Base-by-base conservation (phyloP, 805 yeast species). In the Wickerhamomyces mucosus region DNA sequence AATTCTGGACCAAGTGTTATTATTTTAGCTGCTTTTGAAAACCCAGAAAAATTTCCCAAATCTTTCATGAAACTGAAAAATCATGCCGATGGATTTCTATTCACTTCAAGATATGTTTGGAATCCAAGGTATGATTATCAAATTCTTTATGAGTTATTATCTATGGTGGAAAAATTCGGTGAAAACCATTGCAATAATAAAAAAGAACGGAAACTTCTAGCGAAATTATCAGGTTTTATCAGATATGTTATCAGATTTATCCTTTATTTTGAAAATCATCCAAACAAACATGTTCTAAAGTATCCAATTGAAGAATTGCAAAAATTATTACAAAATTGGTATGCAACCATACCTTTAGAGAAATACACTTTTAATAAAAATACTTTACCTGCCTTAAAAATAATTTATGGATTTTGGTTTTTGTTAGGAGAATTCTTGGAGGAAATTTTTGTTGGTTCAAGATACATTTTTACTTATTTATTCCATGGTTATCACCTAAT, bases 1-100 rank as follows among this genome's bases (percentile, higher is more conserved):
- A 35, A 41, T 4, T 29, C 35, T 3, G 54, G 54, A 4, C 50
- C 50, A 5, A 31, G 33, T 32, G 34, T 41, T 8, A 15, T 45
- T 6, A 18, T 40, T 11, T 32, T 37, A 17, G 26, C 33, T 3
- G 45, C 29, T 3, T 32, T 39, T 21, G 45, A 45, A 18, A 22
- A 39, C 7, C 45, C 43, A 4, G 33, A 34, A 1, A 14, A 20
- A 3, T 46, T 38, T 18, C 45, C 51, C 2, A 33, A 24, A 7
- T 30, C 44, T 0, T 29, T 39, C 6, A 16, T 27, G 1, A 7
- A 21, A 1, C n/a, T 49, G 22, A 32, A 43, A 20, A 27, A 24
- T 6, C 33, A 27, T 28, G 45, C 49, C 4, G 48, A 46, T 35
- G 43, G 45, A 2, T 30, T 39, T 12, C 9, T 39, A 12, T 43